phyloP scores from a whole-genome alignment of 2,329 filamentous ascomycete species.

The Fusarium sp. region DNA sequence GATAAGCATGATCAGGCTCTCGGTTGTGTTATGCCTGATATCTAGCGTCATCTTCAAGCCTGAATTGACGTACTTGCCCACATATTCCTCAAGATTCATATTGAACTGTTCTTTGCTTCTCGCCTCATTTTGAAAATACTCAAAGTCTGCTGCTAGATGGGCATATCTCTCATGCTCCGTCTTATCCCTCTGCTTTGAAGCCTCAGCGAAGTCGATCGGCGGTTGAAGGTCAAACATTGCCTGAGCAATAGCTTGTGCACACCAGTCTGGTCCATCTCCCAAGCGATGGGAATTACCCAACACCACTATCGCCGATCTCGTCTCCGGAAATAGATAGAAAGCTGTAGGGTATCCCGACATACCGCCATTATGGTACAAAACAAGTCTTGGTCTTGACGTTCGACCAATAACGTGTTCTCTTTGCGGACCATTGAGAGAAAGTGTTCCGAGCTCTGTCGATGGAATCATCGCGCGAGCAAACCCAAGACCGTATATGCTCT shows the following conservation, averaged over 20 bases:
- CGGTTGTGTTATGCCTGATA: not conserved
- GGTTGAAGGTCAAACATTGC: not conserved
- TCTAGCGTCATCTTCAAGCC: not conserved
- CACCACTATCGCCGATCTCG: not conserved
- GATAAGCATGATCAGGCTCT: not conserved
- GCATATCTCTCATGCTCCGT: not conserved
- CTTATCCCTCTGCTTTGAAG: not conserved
- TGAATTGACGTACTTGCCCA: not conserved
- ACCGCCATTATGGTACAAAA: not conserved
- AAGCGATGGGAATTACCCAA: not conserved
- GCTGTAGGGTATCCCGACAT: not conserved
- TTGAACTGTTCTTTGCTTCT: fast-evolving
- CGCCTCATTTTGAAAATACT: not conserved
- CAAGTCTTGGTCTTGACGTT: fast-evolving
- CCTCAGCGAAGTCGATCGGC: not conserved
- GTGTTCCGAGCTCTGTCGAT: not conserved
- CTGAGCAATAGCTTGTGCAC: not conserved
- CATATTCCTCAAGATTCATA: not conserved
- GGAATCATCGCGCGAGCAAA: not conserved
- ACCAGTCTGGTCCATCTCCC: not conserved
- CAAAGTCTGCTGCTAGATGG: not conserved
- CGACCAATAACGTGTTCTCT: not conserved
- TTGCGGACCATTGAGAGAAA: not conserved
- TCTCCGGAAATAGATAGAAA: not conserved
- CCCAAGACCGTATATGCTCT: not conserved